Evolutionary conservation across 116 monocot genomes (phyloP).

Genomic region (Trichopus zeylanicus): DNA sequence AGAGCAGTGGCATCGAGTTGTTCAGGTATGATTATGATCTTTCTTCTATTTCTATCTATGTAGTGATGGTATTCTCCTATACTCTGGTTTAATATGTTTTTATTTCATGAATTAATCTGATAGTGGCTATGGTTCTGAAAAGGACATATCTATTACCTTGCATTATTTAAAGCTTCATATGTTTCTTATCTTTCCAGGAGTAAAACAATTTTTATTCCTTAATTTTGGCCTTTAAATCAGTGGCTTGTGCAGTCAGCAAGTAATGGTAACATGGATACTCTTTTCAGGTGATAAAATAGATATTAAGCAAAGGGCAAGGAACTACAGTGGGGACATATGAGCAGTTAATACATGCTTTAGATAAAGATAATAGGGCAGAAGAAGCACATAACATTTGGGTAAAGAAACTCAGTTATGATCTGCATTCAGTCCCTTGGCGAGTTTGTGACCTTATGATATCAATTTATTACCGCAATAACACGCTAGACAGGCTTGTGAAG

Average conservation of each 20-base stretch:
- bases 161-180: too few species aligned
- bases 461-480: slow-evolving; percentile 94
- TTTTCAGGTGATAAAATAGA: slow-evolving; percentile 88
- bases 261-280: not conserved
- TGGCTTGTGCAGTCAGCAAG: not conserved
- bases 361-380: slow-evolving; percentile 89
- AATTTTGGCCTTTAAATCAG: not conserved
- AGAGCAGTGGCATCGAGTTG: slow-evolving; percentile 87
- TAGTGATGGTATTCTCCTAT: too few species aligned
- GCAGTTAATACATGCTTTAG: slow-evolving; percentile 80
- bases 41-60: too few species aligned
- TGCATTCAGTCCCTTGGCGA: slow-evolving; percentile 91
- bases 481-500: slow-evolving; percentile 86
- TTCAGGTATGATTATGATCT: slow-evolving; percentile 47
- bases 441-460: slow-evolving; percentile 91
- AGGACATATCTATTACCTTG: too few species aligned
- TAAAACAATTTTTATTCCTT: not conserved
- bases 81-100: too few species aligned
- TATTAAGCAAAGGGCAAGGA: slow-evolving; percentile 95
- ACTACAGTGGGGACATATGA: slow-evolving; percentile 90
- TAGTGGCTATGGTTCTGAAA: too few species aligned
- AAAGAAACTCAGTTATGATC: slow-evolving; percentile 56
- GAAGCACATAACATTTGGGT: slow-evolving; percentile 92
- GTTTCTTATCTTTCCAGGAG: too few species aligned
- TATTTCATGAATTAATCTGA: too few species aligned